Base-by-base conservation (phyloP, 2,329 filamentous ascomycete genomes). In the Talaromyces sp. region DNA sequence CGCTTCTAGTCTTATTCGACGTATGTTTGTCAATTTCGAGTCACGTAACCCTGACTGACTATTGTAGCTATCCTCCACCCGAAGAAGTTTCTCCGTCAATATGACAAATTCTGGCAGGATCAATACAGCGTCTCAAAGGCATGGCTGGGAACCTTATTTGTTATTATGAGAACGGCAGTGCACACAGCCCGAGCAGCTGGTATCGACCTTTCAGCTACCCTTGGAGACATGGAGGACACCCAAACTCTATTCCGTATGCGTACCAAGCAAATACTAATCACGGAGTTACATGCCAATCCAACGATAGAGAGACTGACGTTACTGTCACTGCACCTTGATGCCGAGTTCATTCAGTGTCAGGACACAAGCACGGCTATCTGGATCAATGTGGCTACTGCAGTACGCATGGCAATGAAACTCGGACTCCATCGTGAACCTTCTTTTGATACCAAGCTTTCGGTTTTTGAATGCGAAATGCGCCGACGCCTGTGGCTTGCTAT, bases 321-420 rank as follows among this genome's bases (percentile, higher is more conserved):
- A 0, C 73, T 87, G 25, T 80, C 86, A 11, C 73, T 87, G 22
- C 83, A 87, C 67, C 76, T 87, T 3, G 82, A 86, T 67, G 83
- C 83, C 15, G 85, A 87, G 68, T 84, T 85, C 69, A 79, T 80
- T 3, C 79, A 83, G 13, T 85, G 79, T 66, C 76, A 81, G 70
- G 85, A 87, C 68, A 78, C 84, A 1, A 84, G 86, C 69, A 79
- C 82, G 8, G 83, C 82, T 35, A 81, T 86, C 8, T 79, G 86
- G 72, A 78, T 87, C 22, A 77, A 85, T 67, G 81, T 82, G 1
- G 82, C 84, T 49, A 80, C 87, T 69, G 83, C 86, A 61, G 82
- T 84, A 10, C 80, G 85, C 10, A 73, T 87, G 33, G 85, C 84
- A 6, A 86, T 87, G 83, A 79, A 84, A 31, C 86, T 87, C 83